phyloP scores from a whole-genome alignment of 2,329 filamentous ascomycete genomes.

The Epichloe bromicola region DNA sequence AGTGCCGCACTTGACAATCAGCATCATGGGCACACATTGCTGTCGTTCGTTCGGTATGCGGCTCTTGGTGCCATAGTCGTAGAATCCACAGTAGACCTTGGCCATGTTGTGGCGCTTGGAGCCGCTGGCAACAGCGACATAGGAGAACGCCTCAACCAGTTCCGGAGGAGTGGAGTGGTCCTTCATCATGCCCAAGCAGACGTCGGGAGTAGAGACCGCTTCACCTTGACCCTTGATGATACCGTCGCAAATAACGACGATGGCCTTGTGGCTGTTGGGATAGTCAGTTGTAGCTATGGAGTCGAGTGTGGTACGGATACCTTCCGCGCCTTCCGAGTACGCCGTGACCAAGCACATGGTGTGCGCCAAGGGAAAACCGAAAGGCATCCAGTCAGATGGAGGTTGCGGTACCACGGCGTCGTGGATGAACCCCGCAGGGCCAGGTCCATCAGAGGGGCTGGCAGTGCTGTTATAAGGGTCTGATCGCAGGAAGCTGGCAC shows the following conservation, averaged over 20 bases:
- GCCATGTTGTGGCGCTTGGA: constrained; percentile 99
- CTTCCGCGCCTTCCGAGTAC: constrained; percentile 90
- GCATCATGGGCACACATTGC: constrained; percentile 95
- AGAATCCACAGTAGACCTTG: constrained; percentile 95
- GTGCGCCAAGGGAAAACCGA: constrained; percentile 88
- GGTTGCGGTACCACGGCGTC: constrained; percentile 93
- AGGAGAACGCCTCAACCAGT: constrained; percentile 82
- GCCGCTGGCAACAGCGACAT: constrained; percentile 89
- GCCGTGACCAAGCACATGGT: constrained; percentile 89
- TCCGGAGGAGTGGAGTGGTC: constrained; percentile 70
- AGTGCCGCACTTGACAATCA: constrained; percentile 90
- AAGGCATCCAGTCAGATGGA: constrained; percentile 93
- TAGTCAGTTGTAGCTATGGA: constrained; percentile 97
- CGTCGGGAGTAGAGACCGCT: constrained; percentile 73
- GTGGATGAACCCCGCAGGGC: constrained; percentile 89
- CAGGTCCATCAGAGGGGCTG: constrained; percentile 52
- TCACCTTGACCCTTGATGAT: constrained; percentile 96
- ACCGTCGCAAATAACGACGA: constrained; percentile 92
- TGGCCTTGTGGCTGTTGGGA: constrained; percentile 96
- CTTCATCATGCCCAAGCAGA: constrained; percentile 86
- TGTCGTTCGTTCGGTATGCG: constrained; percentile 74
- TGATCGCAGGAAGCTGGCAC: constrained; percentile 50
- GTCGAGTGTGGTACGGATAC: constrained; percentile 85
- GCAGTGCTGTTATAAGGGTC: constrained; percentile 42
- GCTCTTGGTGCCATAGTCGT: constrained; percentile 81